These are phyloP conservation scores for Deinandra increscens DNA, from an alignment of 129 eudicot species.

Conservation along the genomic window DNA sequence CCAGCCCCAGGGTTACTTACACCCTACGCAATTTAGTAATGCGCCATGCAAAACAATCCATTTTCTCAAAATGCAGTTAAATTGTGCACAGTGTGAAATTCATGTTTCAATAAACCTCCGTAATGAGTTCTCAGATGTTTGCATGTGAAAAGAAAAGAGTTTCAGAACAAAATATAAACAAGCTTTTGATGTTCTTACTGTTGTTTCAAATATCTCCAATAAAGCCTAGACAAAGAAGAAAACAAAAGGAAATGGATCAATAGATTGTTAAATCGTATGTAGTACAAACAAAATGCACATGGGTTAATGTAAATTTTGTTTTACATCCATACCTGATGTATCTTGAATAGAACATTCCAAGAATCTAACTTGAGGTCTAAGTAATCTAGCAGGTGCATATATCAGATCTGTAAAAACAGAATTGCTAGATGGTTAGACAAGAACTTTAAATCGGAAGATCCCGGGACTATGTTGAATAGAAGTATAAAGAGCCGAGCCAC, in stretches of 20 bases:
- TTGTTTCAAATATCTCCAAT: conserved; percentile 25
- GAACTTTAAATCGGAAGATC: background rate
- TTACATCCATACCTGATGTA: conserved; percentile 35
- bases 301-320: background rate
- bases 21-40: too few species aligned
- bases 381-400: conserved; percentile 10
- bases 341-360: conserved; percentile 23
- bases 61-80: conserved; percentile 7
- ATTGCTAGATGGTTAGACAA: background rate
- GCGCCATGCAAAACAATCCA: conserved; percentile 6
- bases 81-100: background rate
- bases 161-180: conserved; percentile 32
- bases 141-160: conserved; percentile 20
- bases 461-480: too few species aligned
- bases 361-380: conserved; percentile 28
- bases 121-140: background rate
- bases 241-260: background rate
- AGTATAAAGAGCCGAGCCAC: too few species aligned
- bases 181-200: conserved; percentile 26
- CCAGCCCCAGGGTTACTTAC: too few species aligned
- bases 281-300: background rate
- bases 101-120: conserved; percentile 17
- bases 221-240: conserved; percentile 22
- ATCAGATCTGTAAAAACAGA: background rate
- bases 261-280: background rate